Percentiles rank a stretch among this genome's conserved stretches.
phyloP scores from a whole-genome alignment of 257 asterid genomes.

The Misopates orontium region DNA sequence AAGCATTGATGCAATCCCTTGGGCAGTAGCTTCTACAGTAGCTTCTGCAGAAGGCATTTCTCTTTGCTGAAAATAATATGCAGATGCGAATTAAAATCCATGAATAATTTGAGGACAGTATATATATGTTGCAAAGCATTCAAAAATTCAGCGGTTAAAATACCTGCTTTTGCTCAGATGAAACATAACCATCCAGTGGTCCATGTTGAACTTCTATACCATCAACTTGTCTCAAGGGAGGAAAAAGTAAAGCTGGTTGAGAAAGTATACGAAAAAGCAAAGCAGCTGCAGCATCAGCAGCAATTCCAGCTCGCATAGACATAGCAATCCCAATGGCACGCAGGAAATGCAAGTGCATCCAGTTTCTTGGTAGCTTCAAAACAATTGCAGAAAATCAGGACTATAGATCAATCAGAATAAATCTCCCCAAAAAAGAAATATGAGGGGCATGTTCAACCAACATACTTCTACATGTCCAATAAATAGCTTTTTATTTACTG shows the following conservation, averaged over 20 bases:
- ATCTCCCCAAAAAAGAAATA: not conserved
- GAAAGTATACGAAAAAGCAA: conserved; percentile 94
- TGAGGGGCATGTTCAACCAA: not conserved
- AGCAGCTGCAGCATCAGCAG: conserved; percentile 99
- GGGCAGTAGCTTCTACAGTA: conserved; percentile 96
- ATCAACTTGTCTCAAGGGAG: conserved; percentile 91
- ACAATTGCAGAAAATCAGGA: conserved; percentile 34
- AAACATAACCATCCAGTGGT: conserved; percentile 57
- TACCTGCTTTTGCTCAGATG: conserved; percentile 74
- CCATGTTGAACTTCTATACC: conserved; percentile 76
- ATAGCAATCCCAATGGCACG: conserved; percentile 97
- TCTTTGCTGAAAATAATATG: conserved; percentile 51
- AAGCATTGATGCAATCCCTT: conserved; percentile 99
- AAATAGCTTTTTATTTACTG: not conserved
- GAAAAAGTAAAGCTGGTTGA: conserved; percentile 95
- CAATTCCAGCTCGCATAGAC: conserved; percentile 98
- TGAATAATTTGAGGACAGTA: conserved; percentile 17
- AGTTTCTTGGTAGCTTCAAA: conserved; percentile 91
- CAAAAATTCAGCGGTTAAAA: conserved; percentile 28
- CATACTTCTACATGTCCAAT: too few relatives aligned
- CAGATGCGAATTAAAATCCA: conserved; percentile 23
- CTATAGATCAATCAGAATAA: conserved; percentile 15
- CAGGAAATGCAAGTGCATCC: conserved; percentile 99
- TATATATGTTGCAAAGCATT: conserved; percentile 20
- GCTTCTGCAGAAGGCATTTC: conserved; percentile 84